Evolutionary conservation across 768 basidiomycete species (phyloP).

Genomic region (Serendipita indica): DNA sequence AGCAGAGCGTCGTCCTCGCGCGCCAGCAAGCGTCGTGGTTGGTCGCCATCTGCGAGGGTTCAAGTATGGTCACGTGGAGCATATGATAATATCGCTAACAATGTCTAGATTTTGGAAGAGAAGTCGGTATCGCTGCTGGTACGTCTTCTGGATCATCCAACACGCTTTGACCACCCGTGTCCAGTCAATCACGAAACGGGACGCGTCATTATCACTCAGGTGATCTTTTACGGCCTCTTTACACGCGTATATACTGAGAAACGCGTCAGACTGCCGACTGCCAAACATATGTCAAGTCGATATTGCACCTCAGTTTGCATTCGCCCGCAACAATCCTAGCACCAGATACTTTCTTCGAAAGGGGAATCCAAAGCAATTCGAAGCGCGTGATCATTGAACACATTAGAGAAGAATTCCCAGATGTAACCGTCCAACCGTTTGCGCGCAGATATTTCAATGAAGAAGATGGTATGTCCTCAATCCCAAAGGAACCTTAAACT

Average conservation of each 20-base stretch:
- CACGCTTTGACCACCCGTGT: not conserved
- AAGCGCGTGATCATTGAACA: slow-evolving; percentile 44
- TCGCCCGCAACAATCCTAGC: slow-evolving; percentile 56
- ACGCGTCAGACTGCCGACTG: slow-evolving; percentile 58
- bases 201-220: slow-evolving; percentile 64
- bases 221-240: slow-evolving; percentile 18
- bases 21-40: not conserved
- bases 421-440: slow-evolving; percentile 51
- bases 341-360: slow-evolving; percentile 44
- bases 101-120: slow-evolving; percentile 42
- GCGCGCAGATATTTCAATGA: slow-evolving; percentile 79
- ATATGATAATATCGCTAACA: not conserved
- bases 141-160: not conserved
- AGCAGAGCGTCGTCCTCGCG: slow-evolving; percentile 5
- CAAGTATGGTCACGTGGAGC: slow-evolving; percentile 9
- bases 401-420: slow-evolving; percentile 60
- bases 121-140: slow-evolving; percentile 70
- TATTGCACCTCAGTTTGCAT: slow-evolving; percentile 74
- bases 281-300: slow-evolving; percentile 75
- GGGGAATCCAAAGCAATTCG: slow-evolving; percentile 24
- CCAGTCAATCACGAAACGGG: slow-evolving; percentile 60
- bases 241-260: not conserved
- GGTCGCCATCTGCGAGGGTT: slow-evolving; percentile 12
- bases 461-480: slow-evolving; percentile 43
- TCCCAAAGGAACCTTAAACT: slow-evolving; percentile 16